phyloP scores from a whole-genome alignment of 2,329 filamentous ascomycete genomes.

The Periconia sp. region DNA sequence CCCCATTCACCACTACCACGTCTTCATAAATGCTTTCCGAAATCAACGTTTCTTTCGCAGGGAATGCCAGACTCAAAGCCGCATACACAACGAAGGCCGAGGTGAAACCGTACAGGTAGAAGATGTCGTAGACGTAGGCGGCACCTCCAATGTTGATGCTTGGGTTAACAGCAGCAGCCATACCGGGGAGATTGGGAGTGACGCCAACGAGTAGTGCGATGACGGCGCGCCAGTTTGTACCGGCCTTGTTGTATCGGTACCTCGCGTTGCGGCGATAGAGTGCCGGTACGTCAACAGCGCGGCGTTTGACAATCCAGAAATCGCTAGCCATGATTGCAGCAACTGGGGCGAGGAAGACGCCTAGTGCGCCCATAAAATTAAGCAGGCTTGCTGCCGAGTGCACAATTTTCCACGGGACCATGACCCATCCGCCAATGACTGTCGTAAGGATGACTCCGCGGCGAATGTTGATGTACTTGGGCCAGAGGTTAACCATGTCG shows the following conservation, averaged over 20 bases:
- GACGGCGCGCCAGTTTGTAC: slow-evolving; percentile 29
- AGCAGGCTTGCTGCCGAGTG: slow-evolving; percentile 27
- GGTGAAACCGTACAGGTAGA: too few relatives aligned
- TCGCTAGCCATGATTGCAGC: slow-evolving; percentile 22
- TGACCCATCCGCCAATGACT: slow-evolving; percentile 20
- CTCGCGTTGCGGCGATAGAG: slow-evolving; percentile 23
- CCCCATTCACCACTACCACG: too few relatives aligned
- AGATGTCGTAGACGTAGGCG: too few relatives aligned
- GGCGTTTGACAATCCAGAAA: slow-evolving; percentile 28
- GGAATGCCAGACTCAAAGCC: too few relatives aligned
- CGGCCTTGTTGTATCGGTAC: slow-evolving; percentile 25
- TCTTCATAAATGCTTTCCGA: too few relatives aligned
- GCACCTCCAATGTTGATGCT: too few relatives aligned
- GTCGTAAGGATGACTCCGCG: slow-evolving; percentile 27
- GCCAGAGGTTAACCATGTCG: slow-evolving; percentile 29
- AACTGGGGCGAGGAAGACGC: slow-evolving; percentile 34
- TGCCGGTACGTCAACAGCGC: slow-evolving; percentile 23
- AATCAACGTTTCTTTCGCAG: too few relatives aligned
- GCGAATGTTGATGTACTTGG: slow-evolving; percentile 33
- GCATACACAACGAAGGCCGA: too few relatives aligned
- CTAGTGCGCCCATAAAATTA: slow-evolving; percentile 33
- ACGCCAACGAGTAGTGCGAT: slow-evolving; percentile 22
- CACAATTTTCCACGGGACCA: slow-evolving; percentile 35
- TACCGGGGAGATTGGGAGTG: slow-evolving; percentile 20
- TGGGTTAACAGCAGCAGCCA: slow-evolving; percentile 24